phyloP scores from a whole-genome alignment of 306 rosid genomes.

The Begonia fuchsioides region DNA sequence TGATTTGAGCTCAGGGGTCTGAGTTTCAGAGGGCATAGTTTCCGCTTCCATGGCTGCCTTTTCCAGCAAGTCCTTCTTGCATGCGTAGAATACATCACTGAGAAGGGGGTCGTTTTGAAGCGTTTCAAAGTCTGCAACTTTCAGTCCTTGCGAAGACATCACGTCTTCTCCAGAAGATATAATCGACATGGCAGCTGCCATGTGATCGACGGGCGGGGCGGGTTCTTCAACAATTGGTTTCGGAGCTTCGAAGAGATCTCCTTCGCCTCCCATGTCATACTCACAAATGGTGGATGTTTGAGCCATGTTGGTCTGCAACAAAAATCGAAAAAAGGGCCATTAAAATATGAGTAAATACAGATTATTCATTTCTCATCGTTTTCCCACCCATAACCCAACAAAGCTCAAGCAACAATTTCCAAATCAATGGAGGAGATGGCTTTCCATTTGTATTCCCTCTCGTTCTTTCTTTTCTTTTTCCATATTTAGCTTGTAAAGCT shows the following conservation, averaged over 20 bases:
- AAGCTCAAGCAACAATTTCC: no score
- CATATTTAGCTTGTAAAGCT: constrained; percentile 51
- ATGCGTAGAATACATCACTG: constrained; percentile 64
- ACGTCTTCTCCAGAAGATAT: constrained; percentile 63
- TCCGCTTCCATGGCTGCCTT: constrained; percentile 49
- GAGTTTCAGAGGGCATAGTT: constrained; percentile 37
- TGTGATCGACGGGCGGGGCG: constrained; percentile 34
- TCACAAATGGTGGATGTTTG: constrained; percentile 52
- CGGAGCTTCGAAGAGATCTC: constrained; percentile 93
- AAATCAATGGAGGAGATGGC: no score
- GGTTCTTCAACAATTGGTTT: constrained; percentile 70
- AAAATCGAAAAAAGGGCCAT: neutral
- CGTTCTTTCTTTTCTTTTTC: constrained; percentile 16
- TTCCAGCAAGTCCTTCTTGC: constrained; percentile 61
- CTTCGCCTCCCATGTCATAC: no score
- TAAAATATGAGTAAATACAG: no score
- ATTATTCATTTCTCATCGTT: no score
- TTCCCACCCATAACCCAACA: no score
- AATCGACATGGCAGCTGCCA: constrained; percentile 65
- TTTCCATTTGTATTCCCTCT: constrained; percentile 19
- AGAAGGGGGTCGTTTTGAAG: constrained; percentile 78
- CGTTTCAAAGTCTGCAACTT: constrained; percentile 57
- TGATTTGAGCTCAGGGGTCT: constrained; percentile 34
- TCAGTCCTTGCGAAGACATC: constrained; percentile 43
- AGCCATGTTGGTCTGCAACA: constrained; percentile 2